Evolutionary conservation across 768 basidiomycete species (phyloP), one percentile per base, ranked within the genome.

Genomic region (Hygrophorus russula): DNA sequence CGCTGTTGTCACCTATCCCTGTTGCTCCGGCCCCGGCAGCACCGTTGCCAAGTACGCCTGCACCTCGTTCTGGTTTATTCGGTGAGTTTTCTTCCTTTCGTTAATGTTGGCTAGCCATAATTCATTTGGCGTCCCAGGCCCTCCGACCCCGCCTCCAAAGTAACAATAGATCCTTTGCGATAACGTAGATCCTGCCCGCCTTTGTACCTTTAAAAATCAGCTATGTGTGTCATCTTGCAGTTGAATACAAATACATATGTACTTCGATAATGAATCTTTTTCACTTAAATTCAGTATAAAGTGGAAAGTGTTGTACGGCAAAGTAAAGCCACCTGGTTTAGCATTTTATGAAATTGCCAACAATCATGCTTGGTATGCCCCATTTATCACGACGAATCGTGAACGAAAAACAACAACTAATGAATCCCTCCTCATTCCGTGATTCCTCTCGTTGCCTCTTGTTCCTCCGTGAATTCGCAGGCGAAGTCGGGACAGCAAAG

Each of bases 381-480:
- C 80, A 86, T 56, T 80, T 80, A 54, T 89, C 84, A 48, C 86
- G 62, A 40, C 88, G 71, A 44, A 92, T 89, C 5, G 84, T 89
- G 57, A 91, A 90, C n/a, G 83, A 88, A 60, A 91, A 89, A 53
- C 87, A 91, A 57, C 86, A 91, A 53, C 79, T 88, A 52, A 90
- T 76, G 51, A 82, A 80, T 2, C 77, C 78, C 50, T 88, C 83
- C 56, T 88, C 84, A 36, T 64, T 52, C 37, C 55, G 49, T 33
- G 62, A 54, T 15, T 53, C 55, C 44, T 32, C 41, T 8, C 37
- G 31, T 41, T 42, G 36, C 41, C 27, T 27, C 20, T 36, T 40
- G 41, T 37, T 41, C 34, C 35, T 36, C 41, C 39, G 27, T 17
- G 45, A 15, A 14, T 24, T 59, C 24, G 51, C 53, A 31, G 49